Percentiles rank a stretch among this genome's conserved stretches.
These are phyloP conservation scores for Claviceps monticola DNA, from an alignment of 2,329 filamentous ascomycete genomes.

Conservation along the genomic window DNA sequence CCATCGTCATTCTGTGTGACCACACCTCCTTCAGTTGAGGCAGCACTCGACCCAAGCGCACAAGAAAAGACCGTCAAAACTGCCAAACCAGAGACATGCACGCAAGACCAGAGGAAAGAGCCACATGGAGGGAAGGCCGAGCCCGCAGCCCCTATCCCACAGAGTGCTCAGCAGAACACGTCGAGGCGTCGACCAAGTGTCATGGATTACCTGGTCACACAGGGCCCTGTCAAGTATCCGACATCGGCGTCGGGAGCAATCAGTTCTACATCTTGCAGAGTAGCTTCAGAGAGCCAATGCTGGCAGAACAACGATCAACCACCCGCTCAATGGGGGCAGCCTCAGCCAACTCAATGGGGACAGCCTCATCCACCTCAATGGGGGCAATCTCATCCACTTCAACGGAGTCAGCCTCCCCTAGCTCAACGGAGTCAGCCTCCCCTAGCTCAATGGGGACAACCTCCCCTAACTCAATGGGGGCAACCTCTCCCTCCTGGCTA, in stretches of 20 bases:
- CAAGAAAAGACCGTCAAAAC: conserved; percentile 1
- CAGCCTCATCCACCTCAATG: background rate
- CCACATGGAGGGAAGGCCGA: conserved; percentile 1
- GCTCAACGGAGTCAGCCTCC: background rate
- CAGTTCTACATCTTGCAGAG: conserved; percentile 1
- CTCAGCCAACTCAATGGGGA: background rate
- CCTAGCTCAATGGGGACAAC: background rate
- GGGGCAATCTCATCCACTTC: background rate
- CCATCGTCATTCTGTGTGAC: conserved; percentile 2
- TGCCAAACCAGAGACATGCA: background rate
- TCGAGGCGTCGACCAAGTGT: conserved; percentile 9
- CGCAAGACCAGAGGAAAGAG: background rate
- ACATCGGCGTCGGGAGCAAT: conserved; percentile 1
- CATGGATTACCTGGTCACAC: conserved; percentile 9
- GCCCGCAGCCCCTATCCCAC: conserved; percentile 3
- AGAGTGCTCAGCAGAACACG: conserved; percentile 1
- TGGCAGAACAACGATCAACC: background rate
- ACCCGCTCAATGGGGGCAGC: background rate
- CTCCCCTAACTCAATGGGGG: background rate
- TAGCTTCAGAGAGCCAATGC: background rate
- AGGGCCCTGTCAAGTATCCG: conserved; percentile 4
- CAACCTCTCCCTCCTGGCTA: background rate
- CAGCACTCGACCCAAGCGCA: background rate
- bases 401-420: background rate
- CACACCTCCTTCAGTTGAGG: conserved; percentile 1